A percentile compares a stretch with the other conserved stretches of the same genome.
Evolutionary conservation across 495 filamentous ascomycete genomes (phyloP).

Genomic region (Parachaetomium inaequale): DNA sequence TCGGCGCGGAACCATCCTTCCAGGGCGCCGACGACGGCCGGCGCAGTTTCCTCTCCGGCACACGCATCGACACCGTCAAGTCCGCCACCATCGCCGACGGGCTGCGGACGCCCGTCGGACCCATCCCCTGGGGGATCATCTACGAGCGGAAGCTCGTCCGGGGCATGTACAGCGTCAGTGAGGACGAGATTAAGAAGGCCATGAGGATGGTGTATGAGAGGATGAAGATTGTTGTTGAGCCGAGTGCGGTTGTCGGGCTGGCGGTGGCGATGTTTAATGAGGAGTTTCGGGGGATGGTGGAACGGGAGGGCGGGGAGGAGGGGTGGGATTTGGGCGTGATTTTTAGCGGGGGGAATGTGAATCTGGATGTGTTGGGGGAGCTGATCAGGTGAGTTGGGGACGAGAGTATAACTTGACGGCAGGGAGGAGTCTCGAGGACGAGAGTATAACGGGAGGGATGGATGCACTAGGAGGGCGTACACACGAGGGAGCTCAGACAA

Average conservation of each 20-base stretch:
- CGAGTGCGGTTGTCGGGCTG: conserved; percentile 79
- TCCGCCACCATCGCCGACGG: conserved; percentile 88
- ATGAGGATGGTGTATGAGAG: conserved; percentile 79
- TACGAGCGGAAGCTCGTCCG: conserved; percentile 64
- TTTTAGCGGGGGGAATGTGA: conserved; percentile 88
- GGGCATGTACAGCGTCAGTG: conserved; percentile 73
- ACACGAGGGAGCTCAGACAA: too few species aligned
- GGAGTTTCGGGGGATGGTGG: conserved; percentile 68
- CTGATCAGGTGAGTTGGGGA: conserved; percentile 43
- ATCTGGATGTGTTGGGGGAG: conserved; percentile 68
- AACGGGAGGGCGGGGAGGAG: conserved; percentile 63
- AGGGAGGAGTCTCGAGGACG: background rate
- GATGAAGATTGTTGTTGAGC: conserved; percentile 90
- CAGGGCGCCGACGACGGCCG: conserved; percentile 80
- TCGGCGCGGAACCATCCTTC: conserved; percentile 87
- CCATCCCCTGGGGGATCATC: conserved; percentile 76
- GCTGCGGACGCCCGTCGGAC: conserved; percentile 76
- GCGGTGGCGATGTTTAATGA: conserved; percentile 82
- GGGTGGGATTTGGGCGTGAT: conserved; percentile 88
- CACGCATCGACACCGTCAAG: conserved; percentile 62
- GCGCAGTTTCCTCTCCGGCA: conserved; percentile 58
- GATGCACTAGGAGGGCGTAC: background rate
- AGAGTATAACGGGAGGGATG: background rate
- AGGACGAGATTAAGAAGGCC: conserved; percentile 76
- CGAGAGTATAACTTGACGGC: background rate